Evolutionary conservation across 208 protist genomes (phyloP), one percentile per base, ranked within the genome.

Genomic region (Leishmania major): DNA sequence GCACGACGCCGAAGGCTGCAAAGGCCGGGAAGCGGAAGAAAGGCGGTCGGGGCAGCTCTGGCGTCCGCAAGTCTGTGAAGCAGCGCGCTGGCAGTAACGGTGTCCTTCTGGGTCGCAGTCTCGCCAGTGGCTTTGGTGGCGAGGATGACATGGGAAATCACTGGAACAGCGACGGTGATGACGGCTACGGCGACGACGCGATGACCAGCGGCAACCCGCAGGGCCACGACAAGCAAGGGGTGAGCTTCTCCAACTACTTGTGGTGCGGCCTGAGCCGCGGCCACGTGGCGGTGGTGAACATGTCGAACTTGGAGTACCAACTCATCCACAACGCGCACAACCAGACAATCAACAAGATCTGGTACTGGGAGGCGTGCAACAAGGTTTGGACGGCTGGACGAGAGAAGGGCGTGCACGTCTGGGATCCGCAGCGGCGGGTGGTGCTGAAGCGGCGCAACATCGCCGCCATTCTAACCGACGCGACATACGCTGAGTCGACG

Each of bases 191-290:
- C 45, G 43, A 71, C 60, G 75, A 70, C 35, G 59, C 10, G 37
- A 81, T 62, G 35, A 3, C 22, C n/a, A 22, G 59, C 69, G 40
- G 71, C 8, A 47, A 22, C 49, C 78, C 49, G 31, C 55, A 73
- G 47, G 49, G 53, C n/a, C 67, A 73, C 43, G 80, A 83, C 53
- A 81, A 60, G 59, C 49, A 75, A 55, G 60, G 43, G 64, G 43
- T 49, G 3, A 11, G 64, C 3, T 80, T 81, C 81, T 81, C 84
- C 51, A 84, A 73, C 75, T 77, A 78, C 67, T 80, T 97, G 0
- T 97, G 95, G 95, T 97, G 95, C 79, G 95, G 95, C 47, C 69
- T 95, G 47, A 92, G 79, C 28, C 87, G 91, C 22, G 95, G 95
- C 22, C 84, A 88, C 82, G 91, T 97, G 80, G 86, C 70, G 31